Evolutionary conservation across 371 early-diverging fungal genomes (phyloP).

Genomic region (Synchytrium microbalum): DNA sequence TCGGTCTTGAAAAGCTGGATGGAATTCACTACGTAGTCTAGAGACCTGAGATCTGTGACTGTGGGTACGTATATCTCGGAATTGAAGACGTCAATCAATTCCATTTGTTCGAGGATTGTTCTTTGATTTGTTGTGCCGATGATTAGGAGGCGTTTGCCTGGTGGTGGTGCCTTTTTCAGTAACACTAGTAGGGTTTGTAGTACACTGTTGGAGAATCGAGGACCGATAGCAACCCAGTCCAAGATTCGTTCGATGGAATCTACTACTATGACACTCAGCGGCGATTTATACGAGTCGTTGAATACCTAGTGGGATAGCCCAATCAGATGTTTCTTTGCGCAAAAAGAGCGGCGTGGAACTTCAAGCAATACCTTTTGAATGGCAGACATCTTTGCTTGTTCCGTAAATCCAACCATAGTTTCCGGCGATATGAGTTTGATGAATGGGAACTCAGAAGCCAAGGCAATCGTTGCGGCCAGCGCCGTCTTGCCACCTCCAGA

Average conservation of each 20-base stretch:
- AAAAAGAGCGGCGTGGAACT: background rate
- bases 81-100: conserved; percentile 77
- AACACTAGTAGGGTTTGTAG: conserved; percentile 93
- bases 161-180: conserved; percentile 85
- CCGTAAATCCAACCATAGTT: conserved; percentile 92
- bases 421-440: conserved; percentile 98
- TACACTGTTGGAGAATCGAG: conserved; percentile 94
- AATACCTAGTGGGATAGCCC: conserved; percentile 49
- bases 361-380: conserved; percentile 67
- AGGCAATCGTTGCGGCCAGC: conserved; percentile 93
- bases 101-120: conserved; percentile 78
- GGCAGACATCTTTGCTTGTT: conserved; percentile 84
- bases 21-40: conserved; percentile 65
- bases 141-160: conserved; percentile 63
- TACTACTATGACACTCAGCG: conserved; percentile 90
- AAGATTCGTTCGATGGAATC: conserved; percentile 95
- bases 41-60: conserved; percentile 52
- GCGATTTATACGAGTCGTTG: conserved; percentile 97
- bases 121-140: conserved; percentile 79
- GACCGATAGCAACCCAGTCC: conserved; percentile 98
- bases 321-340: background rate
- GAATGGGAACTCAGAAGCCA: conserved; percentile 93
- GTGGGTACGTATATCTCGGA: conserved; percentile 75
- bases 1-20: conserved; percentile 51
- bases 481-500: conserved; percentile 97